Evolutionary conservation across 768 basidiomycete species (phyloP).

Genomic region (Naganishia vaughanmartiniae): DNA sequence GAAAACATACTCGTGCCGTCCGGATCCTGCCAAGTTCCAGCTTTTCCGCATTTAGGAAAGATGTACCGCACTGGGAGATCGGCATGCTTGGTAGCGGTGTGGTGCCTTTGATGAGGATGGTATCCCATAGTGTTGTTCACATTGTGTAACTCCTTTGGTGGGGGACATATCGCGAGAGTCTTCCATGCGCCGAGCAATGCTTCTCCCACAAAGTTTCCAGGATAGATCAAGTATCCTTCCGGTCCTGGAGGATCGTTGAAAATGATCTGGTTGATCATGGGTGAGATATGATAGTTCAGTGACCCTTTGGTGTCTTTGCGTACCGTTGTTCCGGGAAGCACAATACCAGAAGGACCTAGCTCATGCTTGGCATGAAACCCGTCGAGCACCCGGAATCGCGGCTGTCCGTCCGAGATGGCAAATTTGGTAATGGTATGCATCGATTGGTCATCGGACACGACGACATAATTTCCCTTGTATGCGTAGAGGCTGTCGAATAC

Average conservation of each 20-base stretch:
- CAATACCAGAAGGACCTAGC: constrained; percentile 11
- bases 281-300: not conserved
- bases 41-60: constrained; percentile 25
- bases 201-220: constrained; percentile 27
- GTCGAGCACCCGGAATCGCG: constrained; percentile 1
- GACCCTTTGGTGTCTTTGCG: not conserved
- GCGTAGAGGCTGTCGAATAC: constrained; percentile 29
- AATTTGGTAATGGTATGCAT: not conserved
- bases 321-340: constrained; percentile 25
- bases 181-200: constrained; percentile 26
- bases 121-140: no score
- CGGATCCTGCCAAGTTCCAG: constrained; percentile 21
- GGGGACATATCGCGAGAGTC: constrained; percentile 18
- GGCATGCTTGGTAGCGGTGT: not conserved
- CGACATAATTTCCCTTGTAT: constrained; percentile 15
- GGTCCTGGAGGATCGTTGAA: constrained; percentile 31
- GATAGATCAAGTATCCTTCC: constrained; percentile 22
- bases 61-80: not conserved
- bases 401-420: constrained; percentile 5
- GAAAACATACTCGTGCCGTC: constrained; percentile 13
- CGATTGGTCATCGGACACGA: constrained; percentile 11
- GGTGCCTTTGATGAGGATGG: no score
- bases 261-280: constrained; percentile 24
- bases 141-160: not conserved
- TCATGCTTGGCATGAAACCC: not conserved